Percentiles rank a stretch among this genome's conserved stretches.
phyloP scores from a whole-genome alignment of 495 filamentous ascomycete species.

The Penicillium maclennaniae region DNA sequence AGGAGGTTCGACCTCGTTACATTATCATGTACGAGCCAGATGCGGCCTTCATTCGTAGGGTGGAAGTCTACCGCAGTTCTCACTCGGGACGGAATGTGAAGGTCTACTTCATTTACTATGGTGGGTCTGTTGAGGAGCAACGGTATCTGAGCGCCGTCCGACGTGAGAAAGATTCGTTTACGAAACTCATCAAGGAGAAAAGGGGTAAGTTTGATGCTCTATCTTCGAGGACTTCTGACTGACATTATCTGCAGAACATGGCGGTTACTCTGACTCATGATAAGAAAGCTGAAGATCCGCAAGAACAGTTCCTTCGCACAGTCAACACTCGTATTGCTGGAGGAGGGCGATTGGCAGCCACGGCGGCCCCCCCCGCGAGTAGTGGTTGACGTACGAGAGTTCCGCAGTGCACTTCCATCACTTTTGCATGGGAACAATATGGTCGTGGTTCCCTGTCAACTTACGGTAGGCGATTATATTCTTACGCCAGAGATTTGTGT shows the following conservation, averaged over 20 bases:
- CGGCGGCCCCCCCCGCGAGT: conserved; percentile 88
- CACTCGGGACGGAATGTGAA: conserved; percentile 83
- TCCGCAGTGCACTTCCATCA: conserved; percentile 87
- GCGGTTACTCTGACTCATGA: conserved; percentile 77
- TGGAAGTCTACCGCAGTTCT: conserved; percentile 94
- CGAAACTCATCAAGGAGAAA: conserved; percentile 89
- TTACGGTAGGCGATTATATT: conserved; percentile 97
- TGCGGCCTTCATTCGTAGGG: conserved; percentile 86
- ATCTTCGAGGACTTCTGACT: neutral
- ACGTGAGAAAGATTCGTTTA: conserved; percentile 93
- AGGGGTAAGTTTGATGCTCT: conserved; percentile 43
- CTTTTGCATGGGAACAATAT: conserved; percentile 84
- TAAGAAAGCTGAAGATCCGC: conserved; percentile 71
- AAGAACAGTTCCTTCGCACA: conserved; percentile 90
- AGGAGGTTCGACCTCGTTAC: conserved; percentile 88
- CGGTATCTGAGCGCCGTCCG: conserved; percentile 85
- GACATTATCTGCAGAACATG: conserved; percentile 57
- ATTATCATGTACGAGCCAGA: conserved; percentile 99
- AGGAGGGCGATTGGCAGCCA: conserved; percentile 82
- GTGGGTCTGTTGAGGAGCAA: conserved; percentile 92
- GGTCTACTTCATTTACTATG: conserved; percentile 96
- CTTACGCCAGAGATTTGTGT: conserved; percentile 86
- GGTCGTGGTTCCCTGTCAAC: conserved; percentile 83
- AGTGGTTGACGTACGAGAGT: conserved; percentile 93
- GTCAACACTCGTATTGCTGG: conserved; percentile 96